Conservation (phyloP, 306 rosid genomes). For the Mimosa pudica region DNA sequence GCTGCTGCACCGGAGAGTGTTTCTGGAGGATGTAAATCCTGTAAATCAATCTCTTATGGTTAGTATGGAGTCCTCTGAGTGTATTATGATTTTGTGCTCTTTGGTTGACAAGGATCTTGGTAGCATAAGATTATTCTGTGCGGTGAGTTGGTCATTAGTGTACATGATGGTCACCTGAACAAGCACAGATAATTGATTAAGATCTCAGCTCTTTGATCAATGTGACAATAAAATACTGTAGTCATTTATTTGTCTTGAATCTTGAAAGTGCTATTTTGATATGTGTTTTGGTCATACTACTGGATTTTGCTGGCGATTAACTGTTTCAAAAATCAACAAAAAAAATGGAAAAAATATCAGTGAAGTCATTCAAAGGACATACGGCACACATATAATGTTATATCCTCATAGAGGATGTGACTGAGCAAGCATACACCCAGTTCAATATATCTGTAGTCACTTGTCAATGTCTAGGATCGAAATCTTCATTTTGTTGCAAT, state of each 20-base stretch:
- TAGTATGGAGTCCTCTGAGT: constrained; percentile 44
- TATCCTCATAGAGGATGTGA: background rate
- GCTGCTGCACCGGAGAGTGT: constrained; percentile 94
- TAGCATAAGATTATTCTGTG: constrained; percentile 4
- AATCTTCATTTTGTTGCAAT: background rate
- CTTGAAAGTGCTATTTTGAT: constrained; percentile 20
- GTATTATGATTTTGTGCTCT: background rate
- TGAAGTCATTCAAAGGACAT: background rate
- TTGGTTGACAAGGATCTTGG: background rate
- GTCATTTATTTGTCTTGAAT: background rate
- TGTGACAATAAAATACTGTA: constrained; percentile 1
- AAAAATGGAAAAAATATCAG: background rate
- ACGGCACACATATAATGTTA: background rate
- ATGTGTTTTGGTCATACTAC: background rate
- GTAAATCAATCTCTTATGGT: constrained; percentile 94
- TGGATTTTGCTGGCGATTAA: background rate
- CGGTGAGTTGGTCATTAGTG: background rate
- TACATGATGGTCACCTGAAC: background rate
- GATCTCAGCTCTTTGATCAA: background rate
- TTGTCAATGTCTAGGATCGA: background rate
- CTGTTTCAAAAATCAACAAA: background rate
- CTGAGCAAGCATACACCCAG: background rate
- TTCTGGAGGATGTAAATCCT: constrained; percentile 76
- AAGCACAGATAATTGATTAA: background rate
- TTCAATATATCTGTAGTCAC: background rate